These are phyloP conservation scores for Diplodia corticola DNA, from an alignment of 2,329 filamentous ascomycete species.

Conservation along the genomic window DNA sequence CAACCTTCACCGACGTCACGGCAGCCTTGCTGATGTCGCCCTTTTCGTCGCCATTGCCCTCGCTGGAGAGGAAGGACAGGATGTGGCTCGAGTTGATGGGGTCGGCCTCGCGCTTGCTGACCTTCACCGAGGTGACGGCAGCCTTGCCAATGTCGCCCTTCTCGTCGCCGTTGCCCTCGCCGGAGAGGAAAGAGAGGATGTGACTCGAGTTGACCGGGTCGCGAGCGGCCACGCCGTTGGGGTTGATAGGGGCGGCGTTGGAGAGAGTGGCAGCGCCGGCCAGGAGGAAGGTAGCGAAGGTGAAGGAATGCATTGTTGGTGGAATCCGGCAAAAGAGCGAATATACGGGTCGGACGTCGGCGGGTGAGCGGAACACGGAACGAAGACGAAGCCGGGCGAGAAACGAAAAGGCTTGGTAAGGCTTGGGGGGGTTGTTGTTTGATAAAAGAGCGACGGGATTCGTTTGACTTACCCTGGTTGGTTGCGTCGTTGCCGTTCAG, in stretches of 20 bases:
- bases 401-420: slow-evolving; percentile 6
- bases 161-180: background rate
- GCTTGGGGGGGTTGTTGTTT: background rate
- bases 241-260: slow-evolving; percentile 4
- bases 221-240: background rate
- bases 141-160: background rate
- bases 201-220: background rate
- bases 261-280: background rate
- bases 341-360: slow-evolving; percentile 4
- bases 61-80: background rate
- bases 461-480: background rate
- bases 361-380: background rate
- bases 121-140: background rate
- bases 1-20: background rate
- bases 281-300: background rate
- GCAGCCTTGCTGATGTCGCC: background rate
- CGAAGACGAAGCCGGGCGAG: background rate
- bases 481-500: background rate
- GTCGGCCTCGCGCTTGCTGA: background rate
- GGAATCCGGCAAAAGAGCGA: background rate
- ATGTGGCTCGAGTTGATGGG: background rate
- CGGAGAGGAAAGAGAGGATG: background rate
- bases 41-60: background rate
- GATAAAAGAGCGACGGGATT: background rate
- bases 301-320: background rate